Evolutionary conservation across 2,329 filamentous ascomycete genomes (phyloP), one percentile per base, ranked within the genome.

Genomic region (Fusarium temperatum): DNA sequence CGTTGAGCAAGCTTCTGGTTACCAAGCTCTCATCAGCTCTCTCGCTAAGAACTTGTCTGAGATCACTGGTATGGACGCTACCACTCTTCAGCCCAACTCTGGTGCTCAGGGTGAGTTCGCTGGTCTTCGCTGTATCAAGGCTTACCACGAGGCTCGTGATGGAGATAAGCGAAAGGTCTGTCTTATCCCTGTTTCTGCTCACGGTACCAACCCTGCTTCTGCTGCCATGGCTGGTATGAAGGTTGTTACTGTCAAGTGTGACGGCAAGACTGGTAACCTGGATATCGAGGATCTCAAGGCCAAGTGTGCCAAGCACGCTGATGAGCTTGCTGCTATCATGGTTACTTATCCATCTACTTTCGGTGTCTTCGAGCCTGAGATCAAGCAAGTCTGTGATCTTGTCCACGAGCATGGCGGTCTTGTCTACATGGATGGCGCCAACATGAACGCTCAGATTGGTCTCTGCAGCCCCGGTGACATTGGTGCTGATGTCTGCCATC

Each of bases 401-500:
- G 94, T 98, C 22, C 96, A 98, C 84, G 83, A 92, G 75, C 87
- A 97, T 80, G 96, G 96, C 51, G 96, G 96, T 20, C 94, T 97
- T 81, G 96, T 98, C n/a, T 98, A 98, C 87, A 98, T 98, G 96
- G 96, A 98, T 80, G 96, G 96, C 48, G 96, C 96, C 75, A 98
- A 98, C 86, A 96, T 98, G 94, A 98, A 98, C 81, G 96, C 96
- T 15, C 96, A 98, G 83, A 98, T 98, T 70, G 96, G 96, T 15
- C 89, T 98, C 18, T 97, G 94, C 87, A 97, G 94, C 8, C 96
- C 96, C 4, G 96, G 96, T 45, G 94, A 97, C 82, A 97, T 98
- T 75, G 96, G 96, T n/a, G 96, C 96, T 35, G 96, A 98, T 81
- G 95, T 98, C 44, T 98, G 96, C 88, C 96, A 98, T 86, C 87